Evolutionary conservation across 495 filamentous ascomycete species (phyloP), one percentile per base, ranked within the genome.

Genomic region (Pyrenula massariospora): DNA sequence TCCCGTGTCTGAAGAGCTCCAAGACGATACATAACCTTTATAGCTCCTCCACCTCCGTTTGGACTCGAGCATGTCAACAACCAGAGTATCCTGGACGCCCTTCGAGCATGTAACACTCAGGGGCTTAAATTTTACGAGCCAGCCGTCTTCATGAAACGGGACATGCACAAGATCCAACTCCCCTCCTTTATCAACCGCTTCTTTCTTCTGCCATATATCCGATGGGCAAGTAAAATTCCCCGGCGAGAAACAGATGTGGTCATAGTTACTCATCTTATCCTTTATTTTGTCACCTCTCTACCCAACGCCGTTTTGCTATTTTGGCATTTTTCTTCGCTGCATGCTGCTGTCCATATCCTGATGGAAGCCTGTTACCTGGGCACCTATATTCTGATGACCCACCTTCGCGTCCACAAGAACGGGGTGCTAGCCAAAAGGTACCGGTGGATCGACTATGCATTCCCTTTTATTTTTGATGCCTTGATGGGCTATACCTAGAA

Each of bases 401-500:
- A 91, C 61, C 86, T 91, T 58, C 87, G 91, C 66, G 90, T 91
- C 59, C 88, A 92, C 66, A 80, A 79, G 68, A 77, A 79, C 21
- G 88, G 87, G n/a, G 73, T 89, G 12, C 66, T 89, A n/a, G 61
- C 68, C 2, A 73, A 70, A 53, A 60, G 65, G 20, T 81, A 76
- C 56, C 66, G 63, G 19, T 56, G 70, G 55, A 67, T 89, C 54
- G 86, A 91, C 62, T 59, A 63, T 2, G 36, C 72, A 1, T 92
- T 89, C 63, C 87, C 88, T 1, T 92, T 90, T 60, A 62, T 90
- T 19, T 68, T 80, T 24, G 84, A 89, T 59, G 87, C 87, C 1
- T 65, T 92, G 57, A 84, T 87, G 75, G 88, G 88, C 1, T 87
- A 91, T 60, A 89, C 88, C 0, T 91, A 85, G 85, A 85, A 91